Evolutionary conservation across 257 asterid genomes (phyloP).

Genomic region (Lycium barbarum): DNA sequence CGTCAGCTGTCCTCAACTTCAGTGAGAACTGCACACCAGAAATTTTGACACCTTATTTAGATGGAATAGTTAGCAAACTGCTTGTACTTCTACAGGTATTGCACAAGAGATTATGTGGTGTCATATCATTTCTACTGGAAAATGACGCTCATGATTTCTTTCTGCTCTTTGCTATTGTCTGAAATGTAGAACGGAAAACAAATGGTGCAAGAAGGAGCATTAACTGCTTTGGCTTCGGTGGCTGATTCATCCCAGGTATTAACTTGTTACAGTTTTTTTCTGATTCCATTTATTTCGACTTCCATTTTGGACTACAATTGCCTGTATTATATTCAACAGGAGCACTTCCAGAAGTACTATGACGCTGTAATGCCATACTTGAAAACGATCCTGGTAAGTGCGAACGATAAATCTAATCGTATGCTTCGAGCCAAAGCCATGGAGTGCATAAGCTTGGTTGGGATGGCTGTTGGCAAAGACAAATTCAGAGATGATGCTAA

Average conservation of each 20-base stretch:
- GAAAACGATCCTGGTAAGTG: conserved; percentile 84
- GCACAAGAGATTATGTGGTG: not conserved
- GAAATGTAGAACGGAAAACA: conserved; percentile 82
- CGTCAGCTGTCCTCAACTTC: conserved; percentile 93
- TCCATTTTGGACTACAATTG: conserved; percentile 10
- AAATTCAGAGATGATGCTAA: conserved; percentile 89
- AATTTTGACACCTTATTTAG: conserved; percentile 83
- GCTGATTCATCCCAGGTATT: conserved; percentile 96
- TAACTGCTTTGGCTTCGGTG: conserved; percentile 94
- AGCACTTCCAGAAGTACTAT: conserved; percentile 84
- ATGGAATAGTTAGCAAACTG: conserved; percentile 84
- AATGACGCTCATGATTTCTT: not conserved
- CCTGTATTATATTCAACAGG: conserved; percentile 53
- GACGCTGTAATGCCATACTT: conserved; percentile 94
- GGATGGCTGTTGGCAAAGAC: conserved; percentile 97
- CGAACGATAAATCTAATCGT: conserved; percentile 86
- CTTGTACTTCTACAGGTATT: conserved; percentile 84
- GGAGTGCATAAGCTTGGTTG: conserved; percentile 98
- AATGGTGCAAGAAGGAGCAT: conserved; percentile 99
- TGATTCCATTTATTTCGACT: conserved; percentile 8
- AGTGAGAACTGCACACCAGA: conserved; percentile 96
- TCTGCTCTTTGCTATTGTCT: conserved; percentile 23
- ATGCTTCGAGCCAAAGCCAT: conserved; percentile 99
- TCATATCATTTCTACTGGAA: not conserved
- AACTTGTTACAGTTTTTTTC: conserved; percentile 26